Evolutionary conservation across 805 yeast genomes (phyloP).

Genomic region (Yamadazyma ubonensis): DNA sequence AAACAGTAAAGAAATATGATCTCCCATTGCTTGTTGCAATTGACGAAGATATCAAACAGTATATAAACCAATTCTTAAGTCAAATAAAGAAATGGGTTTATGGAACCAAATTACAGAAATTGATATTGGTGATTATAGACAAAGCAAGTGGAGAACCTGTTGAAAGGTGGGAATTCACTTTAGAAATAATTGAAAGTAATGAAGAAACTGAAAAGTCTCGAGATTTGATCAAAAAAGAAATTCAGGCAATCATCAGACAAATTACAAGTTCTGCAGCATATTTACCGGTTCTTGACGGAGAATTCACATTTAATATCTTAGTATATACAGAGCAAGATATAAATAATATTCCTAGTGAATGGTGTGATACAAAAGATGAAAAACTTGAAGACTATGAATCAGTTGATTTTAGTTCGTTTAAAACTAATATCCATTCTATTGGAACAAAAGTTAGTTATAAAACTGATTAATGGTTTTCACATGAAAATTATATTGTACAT

Average conservation of each 20-base stretch:
- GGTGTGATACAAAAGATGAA: conserved; percentile 74
- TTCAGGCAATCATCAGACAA: conserved; percentile 84
- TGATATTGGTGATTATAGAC: conserved; percentile 71
- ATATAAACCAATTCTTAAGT: conserved; percentile 62
- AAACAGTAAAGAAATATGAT: conserved; percentile 74
- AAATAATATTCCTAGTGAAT: conserved; percentile 67
- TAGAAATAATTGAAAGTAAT: conserved; percentile 39
- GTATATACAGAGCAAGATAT: conserved; percentile 71
- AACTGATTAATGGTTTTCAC: conserved; percentile 19
- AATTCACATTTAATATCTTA: conserved; percentile 76
- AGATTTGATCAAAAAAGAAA: conserved; percentile 64
- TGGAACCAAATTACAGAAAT: conserved; percentile 61
- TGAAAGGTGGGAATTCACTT: conserved; percentile 85
- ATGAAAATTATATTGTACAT: no score
- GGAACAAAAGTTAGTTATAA: conserved; percentile 70
- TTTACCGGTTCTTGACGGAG: conserved; percentile 64
- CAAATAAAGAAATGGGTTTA: conserved; percentile 74
- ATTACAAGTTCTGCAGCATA: conserved; percentile 86
- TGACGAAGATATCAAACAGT: conserved; percentile 73
- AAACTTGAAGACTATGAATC: conserved; percentile 57
- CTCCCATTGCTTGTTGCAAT: conserved; percentile 66
- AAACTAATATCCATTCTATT: conserved; percentile 66
- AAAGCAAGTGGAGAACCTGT: conserved; percentile 65
- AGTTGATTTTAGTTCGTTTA: conserved; percentile 67
- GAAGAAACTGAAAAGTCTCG: conserved; percentile 29